Conservation (phyloP, 441 rosid genomes). For the Pelargonium australe region DNA sequence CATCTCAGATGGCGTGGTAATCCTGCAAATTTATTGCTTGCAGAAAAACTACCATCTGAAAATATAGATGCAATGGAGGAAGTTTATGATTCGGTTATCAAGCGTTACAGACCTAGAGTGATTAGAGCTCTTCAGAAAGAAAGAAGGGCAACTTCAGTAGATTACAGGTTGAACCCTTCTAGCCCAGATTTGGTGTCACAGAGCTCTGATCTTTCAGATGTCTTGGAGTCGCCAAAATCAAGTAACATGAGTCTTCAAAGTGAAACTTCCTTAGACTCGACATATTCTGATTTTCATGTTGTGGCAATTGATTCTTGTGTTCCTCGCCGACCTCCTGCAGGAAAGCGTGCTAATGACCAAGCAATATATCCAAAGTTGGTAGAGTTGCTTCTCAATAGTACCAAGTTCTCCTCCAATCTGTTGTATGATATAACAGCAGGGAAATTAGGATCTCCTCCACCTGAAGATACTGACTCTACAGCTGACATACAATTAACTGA, state of each 20-base stretch:
- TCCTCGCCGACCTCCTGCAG: slow-evolving; percentile 98
- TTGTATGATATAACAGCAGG: slow-evolving; percentile 83
- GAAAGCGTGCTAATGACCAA: slow-evolving; percentile 90
- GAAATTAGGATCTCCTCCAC: slow-evolving; percentile 55
- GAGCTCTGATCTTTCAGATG: slow-evolving; percentile 65
- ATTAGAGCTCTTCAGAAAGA: slow-evolving; percentile 78
- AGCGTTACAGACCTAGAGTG: slow-evolving; percentile 69
- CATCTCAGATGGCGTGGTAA: slow-evolving; percentile 98
- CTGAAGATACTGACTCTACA: slow-evolving; percentile 32
- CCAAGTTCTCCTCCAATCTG: slow-evolving; percentile 59
- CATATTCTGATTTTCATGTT: slow-evolving; percentile 45
- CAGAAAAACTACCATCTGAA: slow-evolving; percentile 55
- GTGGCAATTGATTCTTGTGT: slow-evolving; percentile 95
- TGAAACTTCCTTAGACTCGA: slow-evolving; percentile 45
- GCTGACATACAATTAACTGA: slow-evolving; percentile 29
- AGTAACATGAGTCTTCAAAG: slow-evolving; percentile 44
- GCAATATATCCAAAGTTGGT: slow-evolving; percentile 86
- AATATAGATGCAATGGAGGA: slow-evolving; percentile 51
- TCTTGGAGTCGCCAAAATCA: slow-evolving; percentile 56
- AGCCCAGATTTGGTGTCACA: slow-evolving; percentile 43
- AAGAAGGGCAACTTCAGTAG: slow-evolving; percentile 76
- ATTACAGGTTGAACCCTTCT: slow-evolving; percentile 48
- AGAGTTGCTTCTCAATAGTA: slow-evolving; percentile 82
- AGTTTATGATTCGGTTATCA: slow-evolving; percentile 72
- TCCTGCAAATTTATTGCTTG: slow-evolving; percentile 79